Base-by-base conservation (phyloP, 768 basidiomycete genomes). In the Obba rivulosa region DNA sequence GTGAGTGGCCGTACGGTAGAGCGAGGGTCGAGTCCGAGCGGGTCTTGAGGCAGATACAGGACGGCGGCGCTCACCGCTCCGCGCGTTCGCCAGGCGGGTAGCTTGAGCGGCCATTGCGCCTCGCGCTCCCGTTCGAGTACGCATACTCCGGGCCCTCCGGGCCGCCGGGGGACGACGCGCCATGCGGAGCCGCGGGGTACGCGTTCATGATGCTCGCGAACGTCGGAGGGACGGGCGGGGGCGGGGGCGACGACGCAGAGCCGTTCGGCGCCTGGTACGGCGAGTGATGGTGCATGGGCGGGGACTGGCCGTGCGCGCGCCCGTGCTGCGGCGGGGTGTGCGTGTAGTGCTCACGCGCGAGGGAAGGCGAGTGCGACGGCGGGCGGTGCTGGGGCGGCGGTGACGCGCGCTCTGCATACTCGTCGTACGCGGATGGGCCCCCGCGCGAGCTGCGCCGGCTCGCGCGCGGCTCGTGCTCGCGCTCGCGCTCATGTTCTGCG, bases 201-300 rank as follows among this genome's bases (percentile, higher is more conserved):
- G 82, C 81, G 55, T 81, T 78, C 81, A 86, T 80, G 53, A 86
- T 83, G 50, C 76, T 80, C 28, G 81, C 85, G 60, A 85, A 78
- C 45, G 81, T 76, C 22, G 80, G 68, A 2, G 79, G 74, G 8
- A 76, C 67, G 0, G 69, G 55, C 18, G 62, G 64, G 20, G 66
- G 56, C 25, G 60, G 47, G 13, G 48, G 43, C n/a, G 22, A 21
- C 14, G 46, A 23, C 8, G 38, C 8, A 1, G 34, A 34, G 18
- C 41, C 35, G 20, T 43, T 40, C 3, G 39, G 48, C 20, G 38
- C 45, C 24, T 56, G 57, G 34, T 61, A 62, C 35, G 62, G 60
- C 31, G 58, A 55, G 5, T 54, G 65, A 14, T 64, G 63, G 25
- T 66, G 66, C 24, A 55, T 58, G 8, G 48, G 58, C 10, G 63